These are phyloP conservation scores for Fraxinus greggii DNA, from an alignment of 305 asterid genomes.

Conservation along the genomic window DNA sequence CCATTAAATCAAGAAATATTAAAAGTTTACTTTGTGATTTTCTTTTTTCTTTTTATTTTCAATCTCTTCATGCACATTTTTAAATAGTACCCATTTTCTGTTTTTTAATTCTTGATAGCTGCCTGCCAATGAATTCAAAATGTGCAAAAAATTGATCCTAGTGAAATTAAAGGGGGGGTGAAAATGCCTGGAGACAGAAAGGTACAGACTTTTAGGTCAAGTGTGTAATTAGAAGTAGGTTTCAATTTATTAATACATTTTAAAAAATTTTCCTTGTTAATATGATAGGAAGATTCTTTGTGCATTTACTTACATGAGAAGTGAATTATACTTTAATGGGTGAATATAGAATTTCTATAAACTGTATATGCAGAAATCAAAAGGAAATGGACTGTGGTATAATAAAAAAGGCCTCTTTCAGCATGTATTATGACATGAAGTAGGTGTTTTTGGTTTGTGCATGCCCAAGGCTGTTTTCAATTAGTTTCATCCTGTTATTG, in stretches of 20 bases:
- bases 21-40: background rate
- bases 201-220: background rate
- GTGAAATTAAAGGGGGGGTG: background rate
- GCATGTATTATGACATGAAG: background rate
- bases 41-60: background rate
- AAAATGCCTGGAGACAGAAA: background rate
- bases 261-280: background rate
- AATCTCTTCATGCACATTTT: background rate
- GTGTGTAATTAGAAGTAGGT: background rate
- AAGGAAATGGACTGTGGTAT: background rate
- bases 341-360: background rate
- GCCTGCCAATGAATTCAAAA: background rate
- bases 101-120: background rate
- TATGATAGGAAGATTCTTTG: constrained; percentile 2
- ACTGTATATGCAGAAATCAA: background rate
- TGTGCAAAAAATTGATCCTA: background rate
- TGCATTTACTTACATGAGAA: background rate
- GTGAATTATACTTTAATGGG: background rate
- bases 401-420: background rate
- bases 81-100: background rate
- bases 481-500: background rate
- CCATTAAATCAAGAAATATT: background rate
- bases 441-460: background rate
- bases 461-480: background rate
- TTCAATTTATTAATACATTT: background rate